Evolutionary conservation across 768 basidiomycete species (phyloP).

Genomic region (Pleurotus giganteus): DNA sequence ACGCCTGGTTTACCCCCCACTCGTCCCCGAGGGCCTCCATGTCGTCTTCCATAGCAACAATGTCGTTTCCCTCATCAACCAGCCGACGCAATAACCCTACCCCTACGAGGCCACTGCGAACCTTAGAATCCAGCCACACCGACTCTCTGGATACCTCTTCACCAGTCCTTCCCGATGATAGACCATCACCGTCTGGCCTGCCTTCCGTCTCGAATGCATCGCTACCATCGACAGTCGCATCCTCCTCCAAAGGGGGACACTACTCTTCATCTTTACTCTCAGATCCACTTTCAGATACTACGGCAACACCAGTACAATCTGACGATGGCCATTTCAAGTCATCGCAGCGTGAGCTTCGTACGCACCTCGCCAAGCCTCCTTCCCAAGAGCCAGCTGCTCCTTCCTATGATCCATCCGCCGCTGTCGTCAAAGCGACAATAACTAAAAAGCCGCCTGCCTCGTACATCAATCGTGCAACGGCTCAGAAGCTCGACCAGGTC

Average conservation of each 20-base stretch:
- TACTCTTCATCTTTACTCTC: not conserved
- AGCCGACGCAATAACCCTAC: slow-evolving; percentile 23
- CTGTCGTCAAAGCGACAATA: slow-evolving; percentile 2
- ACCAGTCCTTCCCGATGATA: slow-evolving; percentile 17
- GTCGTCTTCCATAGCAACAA: slow-evolving; percentile 21
- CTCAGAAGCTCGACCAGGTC: not conserved
- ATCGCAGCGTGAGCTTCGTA: not conserved
- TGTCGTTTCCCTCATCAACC: slow-evolving; percentile 24
- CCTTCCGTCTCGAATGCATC: slow-evolving; percentile 25
- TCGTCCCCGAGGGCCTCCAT: slow-evolving; percentile 52
- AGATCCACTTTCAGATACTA: not conserved
- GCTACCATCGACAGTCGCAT: not conserved
- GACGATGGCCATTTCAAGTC: not conserved
- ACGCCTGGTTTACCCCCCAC: slow-evolving; percentile 64
- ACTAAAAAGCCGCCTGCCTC: not conserved
- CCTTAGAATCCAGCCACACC: no score
- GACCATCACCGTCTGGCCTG: slow-evolving; percentile 33
- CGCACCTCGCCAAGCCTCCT: not conserved
- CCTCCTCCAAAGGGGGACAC: not conserved
- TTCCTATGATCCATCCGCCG: not conserved
- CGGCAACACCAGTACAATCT: slow-evolving; percentile 1
- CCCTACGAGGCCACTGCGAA: slow-evolving; percentile 12
- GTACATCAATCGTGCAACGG: not conserved
- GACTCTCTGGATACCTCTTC: not conserved
- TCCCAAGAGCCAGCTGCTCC: not conserved